Evolutionary conservation across 352 stramenopile genomes (phyloP).

Genomic region (Phytophthora pluvialis): DNA sequence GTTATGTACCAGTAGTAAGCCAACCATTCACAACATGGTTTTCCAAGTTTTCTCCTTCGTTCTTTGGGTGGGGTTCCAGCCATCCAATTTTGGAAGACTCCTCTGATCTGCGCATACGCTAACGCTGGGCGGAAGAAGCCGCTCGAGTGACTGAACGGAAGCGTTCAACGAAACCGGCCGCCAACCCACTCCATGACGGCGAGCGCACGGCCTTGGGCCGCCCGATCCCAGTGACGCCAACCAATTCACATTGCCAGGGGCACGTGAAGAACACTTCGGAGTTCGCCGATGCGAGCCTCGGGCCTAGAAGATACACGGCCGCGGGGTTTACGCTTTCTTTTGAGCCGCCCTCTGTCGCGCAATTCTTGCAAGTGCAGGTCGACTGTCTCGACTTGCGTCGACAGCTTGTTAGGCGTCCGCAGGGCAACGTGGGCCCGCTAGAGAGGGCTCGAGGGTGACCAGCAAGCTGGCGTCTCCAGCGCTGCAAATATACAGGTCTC

Average conservation of each 20-base stretch:
- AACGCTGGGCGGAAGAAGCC: slow-evolving; percentile 30
- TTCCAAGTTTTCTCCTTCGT: slow-evolving; percentile 6
- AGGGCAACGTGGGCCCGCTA: too few species aligned
- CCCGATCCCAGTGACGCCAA: slow-evolving; percentile 5
- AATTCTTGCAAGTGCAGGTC: too few species aligned
- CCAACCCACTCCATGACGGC: slow-evolving; percentile 1
- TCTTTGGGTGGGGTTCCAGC: background rate
- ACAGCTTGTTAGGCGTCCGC: too few species aligned
- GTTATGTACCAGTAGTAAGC: slow-evolving; percentile 37
- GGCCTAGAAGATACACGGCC: too few species aligned
- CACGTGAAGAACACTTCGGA: background rate
- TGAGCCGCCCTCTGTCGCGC: too few species aligned
- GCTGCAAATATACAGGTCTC: too few species aligned
- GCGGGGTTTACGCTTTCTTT: too few species aligned
- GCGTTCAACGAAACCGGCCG: slow-evolving; percentile 17
- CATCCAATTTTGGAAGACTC: background rate
- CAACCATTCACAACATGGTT: slow-evolving; percentile 29
- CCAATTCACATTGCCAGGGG: too few species aligned
- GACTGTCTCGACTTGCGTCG: too few species aligned
- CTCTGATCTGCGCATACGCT: background rate
- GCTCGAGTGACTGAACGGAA: slow-evolving; percentile 28
- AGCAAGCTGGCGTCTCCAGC: too few species aligned
- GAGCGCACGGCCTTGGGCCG: slow-evolving; percentile 4
- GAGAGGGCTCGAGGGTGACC: too few species aligned
- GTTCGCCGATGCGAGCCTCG: background rate